phyloP scores from a whole-genome alignment of 345 rosid species.

The Salix brachista region DNA sequence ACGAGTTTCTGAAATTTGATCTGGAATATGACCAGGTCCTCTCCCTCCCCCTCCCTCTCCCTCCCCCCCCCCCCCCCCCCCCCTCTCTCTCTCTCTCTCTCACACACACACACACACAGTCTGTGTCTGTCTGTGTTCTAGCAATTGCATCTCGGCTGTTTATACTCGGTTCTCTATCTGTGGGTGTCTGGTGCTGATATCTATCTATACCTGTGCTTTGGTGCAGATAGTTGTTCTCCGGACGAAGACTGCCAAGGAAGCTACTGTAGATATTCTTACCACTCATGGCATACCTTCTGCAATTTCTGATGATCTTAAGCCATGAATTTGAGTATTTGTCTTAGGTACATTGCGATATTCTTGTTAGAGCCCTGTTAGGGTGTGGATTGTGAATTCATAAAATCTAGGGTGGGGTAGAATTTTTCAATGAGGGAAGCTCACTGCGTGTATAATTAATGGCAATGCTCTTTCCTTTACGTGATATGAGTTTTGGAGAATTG shows the following conservation, averaged over 20 bases:
- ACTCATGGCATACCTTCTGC: constrained; percentile 96
- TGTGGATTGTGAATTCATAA: background rate
- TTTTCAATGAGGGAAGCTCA: background rate
- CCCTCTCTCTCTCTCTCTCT: constrained; percentile 8
- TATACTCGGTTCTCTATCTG: background rate
- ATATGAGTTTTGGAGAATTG: background rate
- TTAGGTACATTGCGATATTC: background rate
- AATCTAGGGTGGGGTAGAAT: background rate
- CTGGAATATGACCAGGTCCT: constrained; percentile 89
- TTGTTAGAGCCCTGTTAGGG: background rate
- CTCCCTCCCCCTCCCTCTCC: background rate
- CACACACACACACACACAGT: background rate
- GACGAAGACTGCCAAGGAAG: constrained; percentile 76
- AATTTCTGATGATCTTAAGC: constrained; percentile 79
- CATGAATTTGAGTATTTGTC: background rate
- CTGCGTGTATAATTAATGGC: background rate
- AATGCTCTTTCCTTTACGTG: background rate
- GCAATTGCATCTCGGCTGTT: background rate
- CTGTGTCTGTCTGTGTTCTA: background rate
- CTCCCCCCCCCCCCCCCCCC: background rate
- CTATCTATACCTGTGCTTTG: background rate
- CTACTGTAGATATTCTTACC: constrained; percentile 70
- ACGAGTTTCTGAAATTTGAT: constrained; percentile 75
- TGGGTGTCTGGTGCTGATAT: background rate
- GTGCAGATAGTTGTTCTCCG: constrained; percentile 72